Evolutionary conservation across 805 yeast species (phyloP).

Genomic region (Starmerella floris): DNA sequence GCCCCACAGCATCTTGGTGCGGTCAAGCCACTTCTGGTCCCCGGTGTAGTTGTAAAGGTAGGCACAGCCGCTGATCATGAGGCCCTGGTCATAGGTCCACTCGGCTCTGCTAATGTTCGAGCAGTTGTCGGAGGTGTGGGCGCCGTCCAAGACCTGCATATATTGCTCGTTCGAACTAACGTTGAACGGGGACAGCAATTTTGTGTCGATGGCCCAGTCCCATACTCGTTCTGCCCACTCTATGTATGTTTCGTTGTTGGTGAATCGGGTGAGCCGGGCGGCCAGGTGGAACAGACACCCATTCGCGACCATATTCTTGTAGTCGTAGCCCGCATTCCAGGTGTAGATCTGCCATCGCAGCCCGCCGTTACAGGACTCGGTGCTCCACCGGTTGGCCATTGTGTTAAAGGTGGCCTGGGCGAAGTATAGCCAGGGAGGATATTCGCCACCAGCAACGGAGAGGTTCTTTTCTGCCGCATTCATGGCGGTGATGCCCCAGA

Average conservation of each 20-base stretch:
- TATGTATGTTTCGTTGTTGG: conserved; percentile 57
- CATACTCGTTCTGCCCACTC: conserved; percentile 65
- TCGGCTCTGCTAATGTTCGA: conserved; percentile 42
- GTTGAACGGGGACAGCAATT: conserved; percentile 34
- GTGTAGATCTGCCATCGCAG: conserved; percentile 90
- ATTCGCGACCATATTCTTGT: conserved; percentile 83
- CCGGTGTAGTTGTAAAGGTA: conserved; percentile 62
- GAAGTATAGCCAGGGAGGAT: conserved; percentile 51
- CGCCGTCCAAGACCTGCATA: conserved; percentile 27
- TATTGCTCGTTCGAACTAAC: conserved; percentile 29
- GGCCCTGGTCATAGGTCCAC: conserved; percentile 84
- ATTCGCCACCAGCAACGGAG: conserved; percentile 42
- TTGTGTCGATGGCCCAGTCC: conserved; percentile 58
- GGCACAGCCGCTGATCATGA: conserved; percentile 67
- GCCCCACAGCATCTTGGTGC: conserved; percentile 47
- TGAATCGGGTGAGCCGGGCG: conserved; percentile 74
- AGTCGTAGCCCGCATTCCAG: conserved; percentile 90
- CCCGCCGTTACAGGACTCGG: conserved; percentile 65
- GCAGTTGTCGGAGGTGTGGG: conserved; percentile 42
- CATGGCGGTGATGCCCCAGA: conserved; percentile 92
- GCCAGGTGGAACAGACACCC: conserved; percentile 80
- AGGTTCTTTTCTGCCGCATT: conserved; percentile 84
- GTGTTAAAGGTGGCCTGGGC: conserved; percentile 86
- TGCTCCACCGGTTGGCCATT: conserved; percentile 84
- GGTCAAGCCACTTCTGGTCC: conserved; percentile 49